phyloP scores from a whole-genome alignment of 2,329 filamentous ascomycete genomes.

The Penicillium sp. region DNA sequence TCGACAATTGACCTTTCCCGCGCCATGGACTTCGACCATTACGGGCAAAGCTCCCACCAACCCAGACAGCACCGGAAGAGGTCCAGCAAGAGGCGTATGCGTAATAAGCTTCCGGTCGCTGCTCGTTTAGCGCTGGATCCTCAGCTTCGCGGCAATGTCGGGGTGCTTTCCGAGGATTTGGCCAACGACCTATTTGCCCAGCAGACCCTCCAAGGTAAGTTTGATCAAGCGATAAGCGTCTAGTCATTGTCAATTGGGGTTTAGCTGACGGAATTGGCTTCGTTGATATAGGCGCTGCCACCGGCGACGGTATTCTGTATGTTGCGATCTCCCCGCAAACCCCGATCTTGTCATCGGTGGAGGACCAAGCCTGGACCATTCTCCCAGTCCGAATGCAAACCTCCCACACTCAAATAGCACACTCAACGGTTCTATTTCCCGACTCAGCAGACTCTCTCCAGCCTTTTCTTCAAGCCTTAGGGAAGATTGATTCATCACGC shows the following conservation, averaged over 20 bases:
- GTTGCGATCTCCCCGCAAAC: constrained; percentile 47
- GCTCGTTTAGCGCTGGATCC: constrained; percentile 81
- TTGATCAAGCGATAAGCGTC: background rate
- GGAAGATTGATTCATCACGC: constrained; percentile 70
- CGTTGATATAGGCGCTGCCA: constrained; percentile 17
- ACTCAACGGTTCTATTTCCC: constrained; percentile 73
- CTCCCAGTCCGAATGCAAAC: constrained; percentile 62
- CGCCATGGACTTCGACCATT: constrained; percentile 44
- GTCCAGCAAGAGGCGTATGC: constrained; percentile 40
- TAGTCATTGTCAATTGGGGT: background rate
- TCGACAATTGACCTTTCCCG: constrained; percentile 19
- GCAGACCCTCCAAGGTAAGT: constrained; percentile 50
- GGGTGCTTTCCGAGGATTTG: constrained; percentile 80
- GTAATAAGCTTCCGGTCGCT: constrained; percentile 67
- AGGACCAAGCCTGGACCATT: constrained; percentile 75
- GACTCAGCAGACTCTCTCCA: constrained; percentile 70
- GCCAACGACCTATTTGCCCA: constrained; percentile 71
- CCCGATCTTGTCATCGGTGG: constrained; percentile 40
- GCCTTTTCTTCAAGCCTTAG: constrained; percentile 69
- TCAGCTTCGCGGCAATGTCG: constrained; percentile 77
- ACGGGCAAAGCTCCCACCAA: constrained; percentile 39
- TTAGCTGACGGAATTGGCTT: constrained; percentile 6
- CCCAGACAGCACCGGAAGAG: constrained; percentile 52
- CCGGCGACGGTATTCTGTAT: constrained; percentile 36
- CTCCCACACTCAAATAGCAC: constrained; percentile 58